phyloP scores from a whole-genome alignment of 1,139 yeast genomes.

The Pneumocystis oryctolagi region DNA sequence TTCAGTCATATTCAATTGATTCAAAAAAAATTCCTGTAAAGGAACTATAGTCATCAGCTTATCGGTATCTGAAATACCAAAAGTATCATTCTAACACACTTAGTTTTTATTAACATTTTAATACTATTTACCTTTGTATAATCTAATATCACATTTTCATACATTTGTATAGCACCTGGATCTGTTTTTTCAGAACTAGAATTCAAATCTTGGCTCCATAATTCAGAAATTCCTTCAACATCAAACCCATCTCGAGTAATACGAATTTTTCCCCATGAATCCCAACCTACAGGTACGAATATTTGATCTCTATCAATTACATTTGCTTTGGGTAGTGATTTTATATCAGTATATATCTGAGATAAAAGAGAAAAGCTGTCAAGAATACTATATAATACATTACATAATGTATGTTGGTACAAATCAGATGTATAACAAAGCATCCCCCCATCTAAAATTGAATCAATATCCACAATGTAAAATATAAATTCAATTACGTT shows the following conservation, averaged over 20 bases:
- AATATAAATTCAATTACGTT: slow-evolving; percentile 16
- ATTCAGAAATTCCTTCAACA: slow-evolving; percentile 13
- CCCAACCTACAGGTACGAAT: slow-evolving; percentile 33
- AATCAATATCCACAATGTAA: not conserved
- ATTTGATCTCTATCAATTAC: slow-evolving; percentile 28
- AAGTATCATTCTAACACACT: not conserved
- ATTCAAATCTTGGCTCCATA: slow-evolving; percentile 13
- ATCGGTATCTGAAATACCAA: not conserved
- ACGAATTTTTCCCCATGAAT: slow-evolving; percentile 24
- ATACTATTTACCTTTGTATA: not conserved
- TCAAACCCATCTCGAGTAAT: slow-evolving; percentile 22
- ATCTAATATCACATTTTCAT: not conserved
- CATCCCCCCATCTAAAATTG: slow-evolving; percentile 21
- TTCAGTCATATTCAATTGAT: not conserved
- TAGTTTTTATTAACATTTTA: not conserved
- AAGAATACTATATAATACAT: slow-evolving; percentile 4
- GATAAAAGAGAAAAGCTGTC: slow-evolving; percentile 7
- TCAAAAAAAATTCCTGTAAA: not conserved
- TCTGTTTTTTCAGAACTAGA: slow-evolving; percentile 6
- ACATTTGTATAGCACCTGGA: not conserved
- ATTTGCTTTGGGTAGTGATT: slow-evolving; percentile 17
- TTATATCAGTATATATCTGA: slow-evolving; percentile 1
- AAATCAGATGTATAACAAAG: slow-evolving; percentile 4
- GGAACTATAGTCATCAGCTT: not conserved
- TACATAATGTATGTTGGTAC: not conserved